A percentile compares a stretch with the other conserved stretches of the same genome.
Conservation (phyloP, 2,329 filamentous ascomycete genomes). For the Aspergillus puulaauensis region DNA sequence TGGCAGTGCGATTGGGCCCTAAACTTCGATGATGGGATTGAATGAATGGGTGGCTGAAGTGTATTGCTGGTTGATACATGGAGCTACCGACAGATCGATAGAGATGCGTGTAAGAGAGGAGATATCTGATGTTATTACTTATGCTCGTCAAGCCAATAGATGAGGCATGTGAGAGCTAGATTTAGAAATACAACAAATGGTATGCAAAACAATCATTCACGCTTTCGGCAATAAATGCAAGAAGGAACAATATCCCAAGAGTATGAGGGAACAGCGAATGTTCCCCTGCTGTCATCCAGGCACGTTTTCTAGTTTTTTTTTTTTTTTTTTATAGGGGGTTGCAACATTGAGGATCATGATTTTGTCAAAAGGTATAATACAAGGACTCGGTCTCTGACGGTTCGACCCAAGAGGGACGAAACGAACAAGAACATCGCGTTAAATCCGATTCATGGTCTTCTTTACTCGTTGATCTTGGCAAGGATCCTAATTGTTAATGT, state of each 20-base stretch:
- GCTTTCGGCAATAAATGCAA: constrained; percentile 26
- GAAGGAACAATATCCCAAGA: constrained; percentile 17
- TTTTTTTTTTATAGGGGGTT: constrained; percentile 24
- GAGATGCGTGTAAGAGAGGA: constrained; percentile 25
- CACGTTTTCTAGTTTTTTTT: constrained; percentile 22
- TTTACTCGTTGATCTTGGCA: constrained; percentile 98
- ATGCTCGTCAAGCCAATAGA: constrained; percentile 18
- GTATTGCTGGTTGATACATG: neutral
- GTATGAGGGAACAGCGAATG: constrained; percentile 3
- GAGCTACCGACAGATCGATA: neutral
- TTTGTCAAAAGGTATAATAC: constrained; percentile 35
- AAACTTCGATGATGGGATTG: constrained; percentile 13
- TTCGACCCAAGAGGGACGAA: constrained; percentile 20
- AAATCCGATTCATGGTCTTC: constrained; percentile 5
- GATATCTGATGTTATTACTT: constrained; percentile 32
- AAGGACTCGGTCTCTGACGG: constrained; percentile 21
- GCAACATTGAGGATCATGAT: constrained; percentile 27
- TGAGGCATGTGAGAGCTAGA: constrained; percentile 19
- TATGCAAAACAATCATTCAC: constrained; percentile 30
- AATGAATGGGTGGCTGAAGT: neutral
- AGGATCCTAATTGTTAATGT: constrained; percentile 67
- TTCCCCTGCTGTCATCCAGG: constrained; percentile 4
- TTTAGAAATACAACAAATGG: constrained; percentile 35
- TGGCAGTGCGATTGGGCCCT: constrained; percentile 44
- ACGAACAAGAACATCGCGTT: constrained; percentile 15